Percentiles rank a stretch among this genome's conserved stretches.
Evolutionary conservation across 2,329 filamentous ascomycete genomes (phyloP).

Genomic region (Xylaria hypoxylon): DNA sequence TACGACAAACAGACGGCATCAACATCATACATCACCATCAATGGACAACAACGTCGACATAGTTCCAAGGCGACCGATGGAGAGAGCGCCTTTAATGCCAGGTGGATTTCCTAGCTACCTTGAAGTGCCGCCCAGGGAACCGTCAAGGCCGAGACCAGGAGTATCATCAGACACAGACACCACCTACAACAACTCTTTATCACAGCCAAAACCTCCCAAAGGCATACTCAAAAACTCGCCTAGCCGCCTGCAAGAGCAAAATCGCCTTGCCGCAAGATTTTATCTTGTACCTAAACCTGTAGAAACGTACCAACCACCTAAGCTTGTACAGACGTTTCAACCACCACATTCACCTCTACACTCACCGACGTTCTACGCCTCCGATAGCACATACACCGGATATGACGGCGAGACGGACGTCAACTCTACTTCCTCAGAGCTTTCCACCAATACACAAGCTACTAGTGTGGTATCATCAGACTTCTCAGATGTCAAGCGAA

Average conservation of each 20-base stretch:
- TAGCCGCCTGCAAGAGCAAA: slow-evolving; percentile 36
- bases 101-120: slow-evolving; percentile 45
- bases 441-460: slow-evolving; percentile 55
- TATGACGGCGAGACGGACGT: slow-evolving; percentile 53
- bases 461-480: slow-evolving; percentile 55
- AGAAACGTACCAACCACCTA: not conserved
- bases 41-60: slow-evolving; percentile 43
- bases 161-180: slow-evolving; percentile 43
- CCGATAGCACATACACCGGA: slow-evolving; percentile 46
- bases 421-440: slow-evolving; percentile 53
- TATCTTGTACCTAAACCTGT: slow-evolving; percentile 45
- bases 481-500: slow-evolving; percentile 39
- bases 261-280: slow-evolving; percentile 49
- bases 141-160: slow-evolving; percentile 40
- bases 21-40: slow-evolving; percentile 17
- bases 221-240: slow-evolving; percentile 49
- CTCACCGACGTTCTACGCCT: slow-evolving; percentile 46
- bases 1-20: slow-evolving; percentile 41
- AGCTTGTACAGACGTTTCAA: slow-evolving; percentile 15
- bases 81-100: slow-evolving; percentile 44
- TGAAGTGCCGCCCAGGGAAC: slow-evolving; percentile 40
- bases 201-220: slow-evolving; percentile 42
- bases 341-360: slow-evolving; percentile 38
- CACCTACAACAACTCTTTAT: slow-evolving; percentile 40
- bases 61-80: slow-evolving; percentile 41